phyloP scores from a whole-genome alignment of 2,329 filamentous ascomycete genomes.

The Epichloe baconii region DNA sequence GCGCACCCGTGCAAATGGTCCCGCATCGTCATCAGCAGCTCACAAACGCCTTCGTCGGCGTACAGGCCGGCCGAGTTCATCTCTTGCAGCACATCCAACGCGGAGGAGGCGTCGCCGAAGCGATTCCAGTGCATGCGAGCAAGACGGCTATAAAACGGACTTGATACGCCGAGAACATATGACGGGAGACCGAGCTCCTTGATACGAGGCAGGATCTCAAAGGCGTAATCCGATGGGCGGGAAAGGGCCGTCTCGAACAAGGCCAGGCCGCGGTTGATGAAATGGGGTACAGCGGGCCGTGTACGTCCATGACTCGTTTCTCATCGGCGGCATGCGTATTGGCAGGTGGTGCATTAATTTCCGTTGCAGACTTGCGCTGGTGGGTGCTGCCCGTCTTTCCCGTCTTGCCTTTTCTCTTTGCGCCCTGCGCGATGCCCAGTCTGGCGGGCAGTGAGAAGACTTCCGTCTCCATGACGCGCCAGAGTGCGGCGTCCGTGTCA shows the following conservation, averaged over 20 bases:
- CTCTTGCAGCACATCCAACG: slow-evolving; percentile 46
- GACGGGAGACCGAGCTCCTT: slow-evolving; percentile 55
- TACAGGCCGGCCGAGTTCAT: slow-evolving; percentile 52
- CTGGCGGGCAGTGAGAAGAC: slow-evolving; percentile 48
- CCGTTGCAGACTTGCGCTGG: background rate
- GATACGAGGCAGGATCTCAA: slow-evolving; percentile 52
- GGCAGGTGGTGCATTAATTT: background rate
- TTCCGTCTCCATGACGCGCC: slow-evolving; percentile 51
- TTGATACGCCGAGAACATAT: slow-evolving; percentile 59
- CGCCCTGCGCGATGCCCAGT: slow-evolving; percentile 32
- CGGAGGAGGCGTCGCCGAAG: slow-evolving; percentile 41
- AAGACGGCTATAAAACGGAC: slow-evolving; percentile 56
- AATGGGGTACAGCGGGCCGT: slow-evolving; percentile 51
- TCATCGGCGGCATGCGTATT: slow-evolving; percentile 8
- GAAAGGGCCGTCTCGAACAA: slow-evolving; percentile 44
- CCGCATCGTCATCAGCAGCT: slow-evolving; percentile 17
- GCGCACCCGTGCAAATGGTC: slow-evolving; percentile 22
- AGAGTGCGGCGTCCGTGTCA: slow-evolving; percentile 49
- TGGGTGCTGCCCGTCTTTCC: slow-evolving; percentile 2
- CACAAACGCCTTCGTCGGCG: slow-evolving; percentile 29
- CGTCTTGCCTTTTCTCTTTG: background rate
- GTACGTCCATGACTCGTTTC: slow-evolving; percentile 35
- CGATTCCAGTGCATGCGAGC: slow-evolving; percentile 48
- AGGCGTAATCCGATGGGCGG: slow-evolving; percentile 42
- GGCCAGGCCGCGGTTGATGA: slow-evolving; percentile 43